These are phyloP conservation scores for Chlamydomonas urium DNA, from an alignment of 139 green algal genomes.

Conservation along the genomic window DNA sequence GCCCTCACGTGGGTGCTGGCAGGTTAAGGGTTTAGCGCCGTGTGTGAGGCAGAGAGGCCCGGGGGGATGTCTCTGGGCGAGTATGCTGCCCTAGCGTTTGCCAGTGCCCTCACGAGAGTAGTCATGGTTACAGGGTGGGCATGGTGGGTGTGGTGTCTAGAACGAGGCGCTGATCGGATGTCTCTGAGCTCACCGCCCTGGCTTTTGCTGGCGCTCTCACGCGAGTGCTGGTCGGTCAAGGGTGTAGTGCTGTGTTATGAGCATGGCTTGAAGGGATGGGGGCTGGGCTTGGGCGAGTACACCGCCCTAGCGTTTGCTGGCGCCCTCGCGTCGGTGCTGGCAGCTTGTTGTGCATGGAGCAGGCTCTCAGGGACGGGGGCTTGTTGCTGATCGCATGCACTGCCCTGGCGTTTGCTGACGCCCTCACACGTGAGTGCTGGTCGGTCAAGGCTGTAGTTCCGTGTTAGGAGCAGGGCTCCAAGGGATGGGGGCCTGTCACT, in stretches of 20 bases:
- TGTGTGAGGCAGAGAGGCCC: slow-evolving; percentile 11
- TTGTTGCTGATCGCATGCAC: slow-evolving; percentile 97
- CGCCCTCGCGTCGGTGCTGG: slow-evolving; percentile 50
- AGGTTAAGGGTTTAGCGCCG: too few species aligned
- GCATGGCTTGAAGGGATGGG: too few species aligned
- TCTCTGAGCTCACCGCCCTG: slow-evolving; percentile 98
- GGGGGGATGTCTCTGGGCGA: slow-evolving; percentile 88
- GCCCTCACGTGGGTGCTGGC: slow-evolving; percentile 52
- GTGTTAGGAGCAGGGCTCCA: too few species aligned
- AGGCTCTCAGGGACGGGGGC: slow-evolving; percentile 41
- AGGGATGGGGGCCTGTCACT: slow-evolving; percentile 88
- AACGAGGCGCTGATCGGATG: slow-evolving; percentile 39
- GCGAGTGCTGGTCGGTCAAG: too few species aligned
- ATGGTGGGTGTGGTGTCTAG: too few species aligned
- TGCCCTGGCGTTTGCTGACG: slow-evolving; percentile 86
- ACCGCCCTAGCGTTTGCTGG: slow-evolving; percentile 93
- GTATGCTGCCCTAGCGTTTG: slow-evolving; percentile 96
- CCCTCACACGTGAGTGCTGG: slow-evolving; percentile 58
- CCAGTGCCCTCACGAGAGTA: slow-evolving; percentile 58
- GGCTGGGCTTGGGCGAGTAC: slow-evolving; percentile 95
- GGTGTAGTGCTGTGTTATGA: too few species aligned
- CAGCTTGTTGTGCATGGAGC: too few species aligned
- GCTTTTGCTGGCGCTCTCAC: slow-evolving; percentile 78
- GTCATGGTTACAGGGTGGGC: too few species aligned
- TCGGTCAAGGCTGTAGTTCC: too few species aligned